A percentile compares a stretch with the other conserved stretches of the same genome.
These are phyloP conservation scores for Aspergillus conjunctus DNA, from an alignment of 495 filamentous ascomycete species.

Conservation along the genomic window DNA sequence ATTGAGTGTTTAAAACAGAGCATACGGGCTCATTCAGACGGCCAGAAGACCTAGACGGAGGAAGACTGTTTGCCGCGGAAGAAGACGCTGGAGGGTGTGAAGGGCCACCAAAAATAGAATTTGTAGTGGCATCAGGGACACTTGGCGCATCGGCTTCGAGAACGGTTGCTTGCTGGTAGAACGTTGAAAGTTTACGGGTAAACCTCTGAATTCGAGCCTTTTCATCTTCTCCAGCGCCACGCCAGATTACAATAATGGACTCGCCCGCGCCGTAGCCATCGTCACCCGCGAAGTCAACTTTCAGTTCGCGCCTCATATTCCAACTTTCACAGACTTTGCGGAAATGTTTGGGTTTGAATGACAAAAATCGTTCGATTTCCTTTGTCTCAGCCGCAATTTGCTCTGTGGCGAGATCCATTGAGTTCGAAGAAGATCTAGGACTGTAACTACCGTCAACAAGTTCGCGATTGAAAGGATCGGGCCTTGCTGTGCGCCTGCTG, in stretches of 20 bases:
- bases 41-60: slow-evolving; percentile 37
- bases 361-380: slow-evolving; percentile 77
- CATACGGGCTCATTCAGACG: slow-evolving; percentile 21
- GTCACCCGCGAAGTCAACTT: slow-evolving; percentile 86
- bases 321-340: slow-evolving; percentile 78
- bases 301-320: slow-evolving; percentile 86
- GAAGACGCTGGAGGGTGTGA: slow-evolving; percentile 14
- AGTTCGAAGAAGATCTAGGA: slow-evolving; percentile 67
- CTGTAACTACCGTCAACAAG: slow-evolving; percentile 67
- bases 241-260: slow-evolving; percentile 70
- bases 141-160: not conserved
- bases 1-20: slow-evolving; percentile 44
- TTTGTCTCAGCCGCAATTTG: slow-evolving; percentile 74
- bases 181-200: slow-evolving; percentile 31
- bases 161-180: slow-evolving; percentile 20
- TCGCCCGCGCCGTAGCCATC: slow-evolving; percentile 75
- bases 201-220: slow-evolving; percentile 55
- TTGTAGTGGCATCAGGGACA: slow-evolving; percentile 6
- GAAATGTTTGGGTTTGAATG: slow-evolving; percentile 76
- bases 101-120: slow-evolving; percentile 45
- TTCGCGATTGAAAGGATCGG: slow-evolving; percentile 65
- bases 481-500: slow-evolving; percentile 68
- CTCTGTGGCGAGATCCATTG: slow-evolving; percentile 67
- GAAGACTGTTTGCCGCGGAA: slow-evolving; percentile 22
- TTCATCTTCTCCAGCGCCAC: slow-evolving; percentile 61